Base-by-base conservation (phyloP, 192 early-diverging fungal genomes). In the Backusella tarrabulga region DNA sequence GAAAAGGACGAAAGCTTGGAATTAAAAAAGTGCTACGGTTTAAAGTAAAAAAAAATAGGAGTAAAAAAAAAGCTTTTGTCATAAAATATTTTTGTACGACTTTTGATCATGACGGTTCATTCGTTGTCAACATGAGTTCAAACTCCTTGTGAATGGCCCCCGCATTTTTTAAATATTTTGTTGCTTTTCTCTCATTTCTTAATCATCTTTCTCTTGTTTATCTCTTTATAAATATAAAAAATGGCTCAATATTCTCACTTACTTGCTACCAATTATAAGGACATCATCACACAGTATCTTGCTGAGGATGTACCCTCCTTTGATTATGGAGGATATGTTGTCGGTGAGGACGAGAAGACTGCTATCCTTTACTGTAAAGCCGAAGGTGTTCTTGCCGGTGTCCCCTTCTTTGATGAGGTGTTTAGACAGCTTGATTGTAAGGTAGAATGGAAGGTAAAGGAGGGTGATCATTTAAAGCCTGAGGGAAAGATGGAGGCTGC, bases 271-370 rank as follows among this genome's bases (percentile, higher is more conserved):
- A 88, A 88, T 70, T 95, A 89, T 87, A 91, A 93, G 69, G 83
- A 88, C 38, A 82, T 88, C 38, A 92, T 98, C 63, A 80, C 91
- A n/a, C 83, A 84, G 66, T 98, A 96, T 94, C 87, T 98, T 11
- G 85, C 91, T 80, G 97, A 99, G 81, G 97, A 99, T 84, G 93
- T 94, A n/a, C 96, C 97, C 6, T 96, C 95, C 19, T 98, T 99
- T 81, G 97, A 99, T 84, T 98, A 96, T 81, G 97, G 97, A 40
- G 97, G 97, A 71, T 98, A 91, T 76, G 97, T 99, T 29, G 97
- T 99, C 32, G 96, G 97, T 75, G 93, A 97, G 78, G 86, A 89
- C 15, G 89, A 90, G 8, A 90, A 97, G 80, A 84, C 84, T 12
- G 97, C 97, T 11, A 88, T 93, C 21, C 85, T 99, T 12, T 97